Percentiles rank a stretch among this genome's conserved stretches.
Conservation (phyloP, 139 green algal species). For the Chlamydomonas asymmetrica region DNA sequence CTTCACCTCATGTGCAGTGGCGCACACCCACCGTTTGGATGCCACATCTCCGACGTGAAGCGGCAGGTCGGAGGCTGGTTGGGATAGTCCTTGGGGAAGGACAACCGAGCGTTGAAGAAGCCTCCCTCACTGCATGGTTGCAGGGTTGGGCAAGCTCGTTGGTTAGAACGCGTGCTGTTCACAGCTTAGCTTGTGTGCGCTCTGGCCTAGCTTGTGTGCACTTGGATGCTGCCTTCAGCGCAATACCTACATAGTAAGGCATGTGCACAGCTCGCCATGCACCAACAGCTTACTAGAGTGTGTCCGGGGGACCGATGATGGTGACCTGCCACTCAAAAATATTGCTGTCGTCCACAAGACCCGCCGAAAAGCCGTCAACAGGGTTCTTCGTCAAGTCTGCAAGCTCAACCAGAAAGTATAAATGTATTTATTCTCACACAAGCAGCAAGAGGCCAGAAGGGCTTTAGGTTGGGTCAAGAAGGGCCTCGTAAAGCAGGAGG, state of each 20-base stretch:
- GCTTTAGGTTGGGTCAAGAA: neutral
- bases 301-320: slow-evolving; percentile 97
- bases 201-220: too few species aligned
- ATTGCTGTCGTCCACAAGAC: slow-evolving; percentile 95
- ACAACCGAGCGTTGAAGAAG: slow-evolving; percentile 98
- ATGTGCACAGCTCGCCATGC: too few species aligned
- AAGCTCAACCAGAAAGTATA: neutral
- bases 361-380: slow-evolving; percentile 98
- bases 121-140: slow-evolving; percentile 88
- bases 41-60: slow-evolving; percentile 99
- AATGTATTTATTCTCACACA: neutral
- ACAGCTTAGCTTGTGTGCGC: too few species aligned
- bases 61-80: slow-evolving; percentile 90
- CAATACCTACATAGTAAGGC: too few species aligned
- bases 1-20: neutral
- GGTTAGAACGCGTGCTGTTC: too few species aligned
- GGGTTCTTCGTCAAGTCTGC: slow-evolving; percentile 96
- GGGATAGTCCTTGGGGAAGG: slow-evolving; percentile 97
- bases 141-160: too few species aligned
- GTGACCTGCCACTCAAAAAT: slow-evolving; percentile 98
- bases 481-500: neutral
- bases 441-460: neutral
- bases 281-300: slow-evolving; percentile 94
- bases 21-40: slow-evolving; percentile 90
- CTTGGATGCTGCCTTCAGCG: too few species aligned